Percentiles rank a stretch among this genome's conserved stretches.
These are phyloP conservation scores for Globisporangium megalacanthum DNA, from an alignment of 352 stramenopile genomes.

Conservation along the genomic window DNA sequence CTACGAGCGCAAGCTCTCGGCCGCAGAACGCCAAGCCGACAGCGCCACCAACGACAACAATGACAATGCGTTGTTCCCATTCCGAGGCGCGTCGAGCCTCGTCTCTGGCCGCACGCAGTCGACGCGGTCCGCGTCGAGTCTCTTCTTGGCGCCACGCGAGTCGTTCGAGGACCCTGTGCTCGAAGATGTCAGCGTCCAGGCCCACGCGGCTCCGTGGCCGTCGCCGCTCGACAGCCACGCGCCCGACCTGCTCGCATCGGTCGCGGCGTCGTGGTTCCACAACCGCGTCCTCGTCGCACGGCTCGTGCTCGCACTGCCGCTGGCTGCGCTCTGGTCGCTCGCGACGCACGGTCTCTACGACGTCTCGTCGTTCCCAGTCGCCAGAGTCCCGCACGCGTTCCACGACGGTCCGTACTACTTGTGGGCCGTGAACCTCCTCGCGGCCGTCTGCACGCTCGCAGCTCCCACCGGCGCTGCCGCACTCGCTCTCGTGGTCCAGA, in stretches of 20 bases:
- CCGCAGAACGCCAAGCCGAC: constrained; percentile 11
- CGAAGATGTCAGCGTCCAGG: constrained; percentile 11
- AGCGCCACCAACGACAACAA: constrained; percentile 9
- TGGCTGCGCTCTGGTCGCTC: constrained; percentile 29
- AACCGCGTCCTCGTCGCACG: constrained; percentile 22
- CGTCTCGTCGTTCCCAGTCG: constrained; percentile 26
- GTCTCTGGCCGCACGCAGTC: constrained; percentile 28
- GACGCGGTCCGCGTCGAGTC: not conserved
- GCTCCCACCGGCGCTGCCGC: constrained; percentile 23
- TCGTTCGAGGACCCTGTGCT: constrained; percentile 25
- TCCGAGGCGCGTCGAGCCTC: constrained; percentile 19
- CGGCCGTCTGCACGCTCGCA: constrained; percentile 23
- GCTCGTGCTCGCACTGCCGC: constrained; percentile 12
- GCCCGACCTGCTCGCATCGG: constrained; percentile 17
- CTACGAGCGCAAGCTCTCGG: constrained; percentile 24
- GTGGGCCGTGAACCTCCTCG: constrained; percentile 30
- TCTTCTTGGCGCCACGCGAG: constrained; percentile 11
- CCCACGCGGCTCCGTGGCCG: constrained; percentile 9
- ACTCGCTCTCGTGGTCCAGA: constrained; percentile 31
- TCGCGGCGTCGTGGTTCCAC: constrained; percentile 20
- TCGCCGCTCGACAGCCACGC: constrained; percentile 15
- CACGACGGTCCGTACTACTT: constrained; percentile 28
- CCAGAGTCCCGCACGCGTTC: constrained; percentile 22
- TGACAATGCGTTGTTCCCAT: constrained; percentile 16
- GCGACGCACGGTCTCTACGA: constrained; percentile 17